Base-by-base conservation (phyloP, 2,329 filamentous ascomycete species). In the Alternaria arborescens region DNA sequence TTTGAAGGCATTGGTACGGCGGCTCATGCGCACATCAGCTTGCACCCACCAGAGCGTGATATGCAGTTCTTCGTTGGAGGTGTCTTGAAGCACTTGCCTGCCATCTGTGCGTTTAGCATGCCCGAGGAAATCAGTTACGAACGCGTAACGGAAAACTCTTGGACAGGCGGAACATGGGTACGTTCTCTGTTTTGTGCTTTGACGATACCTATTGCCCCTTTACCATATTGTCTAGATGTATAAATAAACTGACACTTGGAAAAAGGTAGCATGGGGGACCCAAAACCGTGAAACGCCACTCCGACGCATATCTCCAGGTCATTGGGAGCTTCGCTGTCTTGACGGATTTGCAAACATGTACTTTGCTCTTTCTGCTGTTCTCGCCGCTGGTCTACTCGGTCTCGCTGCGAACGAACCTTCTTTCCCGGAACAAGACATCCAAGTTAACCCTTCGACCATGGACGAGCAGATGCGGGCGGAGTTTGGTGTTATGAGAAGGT, bases 291-390 rank as follows among this genome's bases (percentile, higher is more conserved):
- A 94, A 80, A 83, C 87, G 5, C 89, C 92, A 0, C 81, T 96
- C 10, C 86, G 92, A 12, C 89, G 90, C 73, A 85, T 93, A 48
- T 80, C 81, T 3, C 80, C 77, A 3, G 88, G 87, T 20, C 89
- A 92, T 71, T 96, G 91, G 90, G 92, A 96, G 78, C 69, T 96
- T 22, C 90, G 92, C 71, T 87, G 86, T 55, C 72, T 94, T n/a
- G 92, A 96, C 71, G 92, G 92, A 0, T 78, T 93, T 18, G 90
- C 91, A 3, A 96, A 96, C 72, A 86, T 89, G 55, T 96, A 95
- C 72, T 77, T 96, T 2, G 89, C 86, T 0, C 75, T 91, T 18
- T 83, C 85, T 0, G 88, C 87, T 0, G 72, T 93, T 0, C 71
- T 93, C 0, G 83, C 82, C 0, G 86, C 86, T 0, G 91, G 91